phyloP scores from a whole-genome alignment of 1,284 basidiomycete genomes.

The Trichosporon sp. region DNA sequence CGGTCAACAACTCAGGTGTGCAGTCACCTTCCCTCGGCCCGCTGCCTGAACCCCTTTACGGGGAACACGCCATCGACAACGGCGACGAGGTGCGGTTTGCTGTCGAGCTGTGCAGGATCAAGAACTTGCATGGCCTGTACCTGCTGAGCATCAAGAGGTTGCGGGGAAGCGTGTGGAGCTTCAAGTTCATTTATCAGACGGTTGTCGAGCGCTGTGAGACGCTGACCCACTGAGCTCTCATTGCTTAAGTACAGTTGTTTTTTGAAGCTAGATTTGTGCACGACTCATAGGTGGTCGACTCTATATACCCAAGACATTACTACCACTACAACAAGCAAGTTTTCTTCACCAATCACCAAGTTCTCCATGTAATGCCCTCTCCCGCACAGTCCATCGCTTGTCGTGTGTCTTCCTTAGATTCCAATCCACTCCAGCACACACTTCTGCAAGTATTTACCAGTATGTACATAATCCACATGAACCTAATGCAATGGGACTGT shows the following conservation, averaged over 20 bases:
- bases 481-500: neutral
- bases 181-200: slow-evolving; percentile 90
- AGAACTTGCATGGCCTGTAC: slow-evolving; percentile 81
- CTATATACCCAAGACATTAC: slow-evolving; percentile 11
- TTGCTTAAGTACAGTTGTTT: neutral
- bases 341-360: slow-evolving; percentile 3
- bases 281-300: neutral
- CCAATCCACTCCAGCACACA: slow-evolving; percentile 2
- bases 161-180: slow-evolving; percentile 89
- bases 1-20: slow-evolving; percentile 49
- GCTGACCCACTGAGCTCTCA: slow-evolving; percentile 41
- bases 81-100: slow-evolving; percentile 93
- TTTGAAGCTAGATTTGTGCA: slow-evolving; percentile 8
- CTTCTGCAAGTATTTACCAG: neutral
- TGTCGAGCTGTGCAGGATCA: slow-evolving; percentile 83
- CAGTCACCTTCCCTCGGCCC: slow-evolving; percentile 34
- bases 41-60: slow-evolving; percentile 68
- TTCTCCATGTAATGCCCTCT: slow-evolving; percentile 14
- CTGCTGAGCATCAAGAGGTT: slow-evolving; percentile 85
- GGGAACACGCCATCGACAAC: slow-evolving; percentile 72
- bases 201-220: slow-evolving; percentile 66
- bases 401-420: neutral
- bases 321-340: slow-evolving; percentile 15
- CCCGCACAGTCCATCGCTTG: neutral
- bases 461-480: slow-evolving; percentile 7